A percentile compares a stretch with the other conserved stretches of the same genome.
Evolutionary conservation across 2,329 filamentous ascomycete genomes (phyloP).

Genomic region (Chaetothyriales sp.): DNA sequence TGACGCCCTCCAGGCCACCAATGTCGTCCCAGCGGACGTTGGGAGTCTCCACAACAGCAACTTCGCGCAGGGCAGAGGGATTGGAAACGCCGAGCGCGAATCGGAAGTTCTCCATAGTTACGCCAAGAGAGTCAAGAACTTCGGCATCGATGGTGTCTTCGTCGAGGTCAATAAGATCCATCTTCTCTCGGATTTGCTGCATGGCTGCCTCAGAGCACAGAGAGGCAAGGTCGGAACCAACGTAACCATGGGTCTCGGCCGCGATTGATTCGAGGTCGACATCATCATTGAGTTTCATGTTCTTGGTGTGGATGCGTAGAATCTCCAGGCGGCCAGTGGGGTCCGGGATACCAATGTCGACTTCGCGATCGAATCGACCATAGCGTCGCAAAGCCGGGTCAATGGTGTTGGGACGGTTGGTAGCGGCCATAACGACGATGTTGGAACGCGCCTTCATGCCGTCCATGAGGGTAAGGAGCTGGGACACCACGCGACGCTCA

Average conservation of each 20-base stretch:
- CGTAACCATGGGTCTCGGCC: conserved; percentile 95
- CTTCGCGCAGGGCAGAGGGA: conserved; percentile 94
- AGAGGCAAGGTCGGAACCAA: conserved; percentile 94
- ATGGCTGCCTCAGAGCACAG: conserved; percentile 98
- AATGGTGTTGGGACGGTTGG: conserved; percentile 96
- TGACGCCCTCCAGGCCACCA: conserved; percentile 93
- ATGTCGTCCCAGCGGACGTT: conserved; percentile 99
- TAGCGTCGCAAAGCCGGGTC: conserved; percentile 95
- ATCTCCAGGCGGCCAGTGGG: conserved; percentile 97
- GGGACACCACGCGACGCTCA: conserved; percentile 94
- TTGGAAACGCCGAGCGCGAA: conserved; percentile 97
- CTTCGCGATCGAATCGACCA: conserved; percentile 96
- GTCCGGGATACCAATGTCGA: conserved; percentile 95
- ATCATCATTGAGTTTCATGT: conserved; percentile 97
- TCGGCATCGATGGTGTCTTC: conserved; percentile 98
- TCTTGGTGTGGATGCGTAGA: conserved; percentile 98
- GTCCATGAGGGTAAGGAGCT: conserved; percentile 94
- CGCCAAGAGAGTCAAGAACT: conserved; percentile 91
- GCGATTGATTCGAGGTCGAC: conserved; percentile 95
- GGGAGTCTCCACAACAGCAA: conserved; percentile 96
- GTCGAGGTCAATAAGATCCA: conserved; percentile 97
- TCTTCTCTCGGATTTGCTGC: conserved; percentile 99
- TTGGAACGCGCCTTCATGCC: conserved; percentile 99
- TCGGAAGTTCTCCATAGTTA: conserved; percentile 99
- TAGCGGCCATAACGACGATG: conserved; percentile 97